Base-by-base conservation (phyloP, 768 basidiomycete genomes). In the Atractiella rhizophila region DNA sequence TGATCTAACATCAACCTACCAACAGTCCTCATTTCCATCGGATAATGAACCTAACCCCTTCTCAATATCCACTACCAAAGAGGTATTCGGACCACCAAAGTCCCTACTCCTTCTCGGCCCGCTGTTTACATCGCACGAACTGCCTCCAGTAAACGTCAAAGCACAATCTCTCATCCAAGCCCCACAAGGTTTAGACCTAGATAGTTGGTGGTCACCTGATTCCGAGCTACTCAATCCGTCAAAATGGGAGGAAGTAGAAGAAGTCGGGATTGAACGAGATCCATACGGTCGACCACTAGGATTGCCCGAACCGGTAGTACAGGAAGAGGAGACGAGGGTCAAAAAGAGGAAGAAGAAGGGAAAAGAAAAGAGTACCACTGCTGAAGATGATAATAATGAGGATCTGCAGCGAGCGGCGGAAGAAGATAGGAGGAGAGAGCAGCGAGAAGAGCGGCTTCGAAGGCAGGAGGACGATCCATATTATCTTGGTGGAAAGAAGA, bases 401-500 rank as follows among this genome's bases (percentile, higher is more conserved):
- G 64, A 52, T 49, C 64, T 66, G 34, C 60, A 58, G 31, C 68
- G 66, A 45, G 65, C 60, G 18, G 27, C 4, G 39, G 71, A 69
- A 55, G 62, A 59, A 33, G 47, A 51, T 13, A 68, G 66, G 54
- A 60, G 57, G 51, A 58, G 60, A 30, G 65, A 53, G 50, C 63
- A 65, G 38, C 59, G 59, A 28, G 69, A 66, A 45, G 66, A 77
- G 49, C 67, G 80, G 24, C 60, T 73, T 35, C 82, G 74, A 37
- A 70, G 74, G 44, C 63, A 74, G 47, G 69, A 70, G 29, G 78
- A 82, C 47, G 83, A 96, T 54, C 85, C 86, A 4, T 91, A 83
- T 60, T 86, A 91, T 58, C 73, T 91, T 48, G 65, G 23, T 15
- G 24, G 11, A 42, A 48, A 27, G 47, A 49, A 29, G 52, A 48